Percentiles rank a stretch among this genome's conserved stretches.
phyloP scores from a whole-genome alignment of 306 rosid genomes.

The Alnus glutinosa region DNA sequence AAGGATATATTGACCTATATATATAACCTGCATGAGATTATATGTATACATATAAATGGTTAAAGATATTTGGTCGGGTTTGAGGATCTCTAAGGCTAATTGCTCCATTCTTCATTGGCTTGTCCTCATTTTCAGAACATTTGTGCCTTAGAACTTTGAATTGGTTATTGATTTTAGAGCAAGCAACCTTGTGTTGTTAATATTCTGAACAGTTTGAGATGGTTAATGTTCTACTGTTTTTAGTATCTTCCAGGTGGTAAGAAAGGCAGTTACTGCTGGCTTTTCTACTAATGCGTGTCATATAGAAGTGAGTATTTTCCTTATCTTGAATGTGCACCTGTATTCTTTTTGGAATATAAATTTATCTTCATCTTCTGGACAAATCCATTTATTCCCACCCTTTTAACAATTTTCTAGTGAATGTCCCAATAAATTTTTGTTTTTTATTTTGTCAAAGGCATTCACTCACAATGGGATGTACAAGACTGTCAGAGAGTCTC shows the following conservation, averaged over 20 bases:
- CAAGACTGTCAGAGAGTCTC: slow-evolving; percentile 81
- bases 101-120: not conserved
- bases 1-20: no score
- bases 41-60: not conserved
- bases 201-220: not conserved
- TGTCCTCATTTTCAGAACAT: not conserved
- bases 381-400: not conserved
- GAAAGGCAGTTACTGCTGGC: slow-evolving; percentile 81
- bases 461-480: slow-evolving; percentile 81
- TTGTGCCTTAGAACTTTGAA: not conserved
- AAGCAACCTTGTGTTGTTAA: not conserved
- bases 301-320: slow-evolving; percentile 60
- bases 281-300: slow-evolving; percentile 79
- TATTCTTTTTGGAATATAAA: not conserved
- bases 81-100: not conserved
- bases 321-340: not conserved
- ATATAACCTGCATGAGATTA: no score
- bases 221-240: slow-evolving; percentile 1
- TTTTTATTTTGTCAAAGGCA: slow-evolving; percentile 46
- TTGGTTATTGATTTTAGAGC: not conserved
- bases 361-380: slow-evolving; percentile 24
- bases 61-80: not conserved
- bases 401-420: not conserved
- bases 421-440: slow-evolving; percentile 16
- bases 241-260: slow-evolving; percentile 53